These are phyloP conservation scores for Aureobasidium leucospermi DNA, from an alignment of 2,329 filamentous ascomycete genomes.

Conservation along the genomic window DNA sequence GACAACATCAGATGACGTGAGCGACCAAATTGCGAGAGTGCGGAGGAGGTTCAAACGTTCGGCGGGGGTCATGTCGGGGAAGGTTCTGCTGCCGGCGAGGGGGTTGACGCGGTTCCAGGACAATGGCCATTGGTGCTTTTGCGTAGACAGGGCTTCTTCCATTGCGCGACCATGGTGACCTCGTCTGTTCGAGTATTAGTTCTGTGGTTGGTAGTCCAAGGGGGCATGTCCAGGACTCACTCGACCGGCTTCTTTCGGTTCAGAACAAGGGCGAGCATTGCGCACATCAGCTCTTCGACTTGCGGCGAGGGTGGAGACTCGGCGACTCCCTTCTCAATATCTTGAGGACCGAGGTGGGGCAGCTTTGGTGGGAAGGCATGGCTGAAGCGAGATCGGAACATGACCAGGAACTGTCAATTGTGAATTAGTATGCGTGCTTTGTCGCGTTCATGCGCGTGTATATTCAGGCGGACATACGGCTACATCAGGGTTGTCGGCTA, in stretches of 20 bases:
- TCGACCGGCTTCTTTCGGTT: constrained; percentile 99
- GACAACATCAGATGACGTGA: constrained; percentile 79
- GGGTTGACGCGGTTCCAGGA: constrained; percentile 80
- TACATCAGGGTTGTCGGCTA: constrained; percentile 87
- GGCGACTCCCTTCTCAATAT: constrained; percentile 80
- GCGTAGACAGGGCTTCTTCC: constrained; percentile 81
- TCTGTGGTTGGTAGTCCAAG: not conserved
- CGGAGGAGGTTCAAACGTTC: constrained; percentile 76
- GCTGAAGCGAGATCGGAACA: constrained; percentile 91
- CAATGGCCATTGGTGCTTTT: constrained; percentile 81
- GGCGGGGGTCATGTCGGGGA: constrained; percentile 72
- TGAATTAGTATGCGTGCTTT: constrained; percentile 33
- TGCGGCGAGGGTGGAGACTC: constrained; percentile 73
- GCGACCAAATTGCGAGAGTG: constrained; percentile 78
- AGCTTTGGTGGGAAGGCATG: constrained; percentile 84
- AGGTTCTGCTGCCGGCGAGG: constrained; percentile 69
- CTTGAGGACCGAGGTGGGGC: constrained; percentile 86
- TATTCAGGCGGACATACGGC: constrained; percentile 58
- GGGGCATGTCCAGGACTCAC: constrained; percentile 46
- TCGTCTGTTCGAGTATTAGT: constrained; percentile 48
- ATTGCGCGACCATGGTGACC: constrained; percentile 89
- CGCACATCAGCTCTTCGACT: constrained; percentile 82
- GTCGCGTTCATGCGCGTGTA: constrained; percentile 25
- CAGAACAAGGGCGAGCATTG: constrained; percentile 75
- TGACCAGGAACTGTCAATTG: constrained; percentile 76